These are phyloP conservation scores for Fomes fomentarius DNA, from an alignment of 1,284 basidiomycete species.

Conservation along the genomic window DNA sequence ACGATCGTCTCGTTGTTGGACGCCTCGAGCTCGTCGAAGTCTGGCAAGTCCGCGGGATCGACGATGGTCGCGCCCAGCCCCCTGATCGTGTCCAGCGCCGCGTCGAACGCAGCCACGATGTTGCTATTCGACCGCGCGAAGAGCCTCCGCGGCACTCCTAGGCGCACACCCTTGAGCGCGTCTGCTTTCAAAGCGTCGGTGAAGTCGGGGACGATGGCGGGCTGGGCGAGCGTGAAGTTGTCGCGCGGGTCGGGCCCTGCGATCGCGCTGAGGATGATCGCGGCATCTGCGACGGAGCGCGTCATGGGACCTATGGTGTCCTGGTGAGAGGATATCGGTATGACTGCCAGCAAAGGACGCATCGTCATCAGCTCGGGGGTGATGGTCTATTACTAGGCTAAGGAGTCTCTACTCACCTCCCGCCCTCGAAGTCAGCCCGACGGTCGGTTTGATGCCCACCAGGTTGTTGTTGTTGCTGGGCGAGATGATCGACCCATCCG, in stretches of 20 bases:
- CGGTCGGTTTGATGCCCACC: slow-evolving; percentile 60
- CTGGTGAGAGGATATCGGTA: slow-evolving; percentile 53
- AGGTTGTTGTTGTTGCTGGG: slow-evolving; percentile 46
- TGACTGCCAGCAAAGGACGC: slow-evolving; percentile 39
- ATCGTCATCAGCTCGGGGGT: too few relatives aligned
- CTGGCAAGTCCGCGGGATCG: slow-evolving; percentile 45
- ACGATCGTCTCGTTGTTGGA: slow-evolving; percentile 39
- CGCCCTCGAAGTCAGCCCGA: slow-evolving; percentile 64
- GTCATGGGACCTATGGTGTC: slow-evolving; percentile 54
- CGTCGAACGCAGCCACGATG: slow-evolving; percentile 39
- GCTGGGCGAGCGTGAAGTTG: slow-evolving; percentile 46
- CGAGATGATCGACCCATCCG: slow-evolving; percentile 65
- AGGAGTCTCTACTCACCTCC: slow-evolving; percentile 46
- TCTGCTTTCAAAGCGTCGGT: slow-evolving; percentile 37
- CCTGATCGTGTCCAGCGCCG: slow-evolving; percentile 40
- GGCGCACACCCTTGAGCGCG: slow-evolving; percentile 41
- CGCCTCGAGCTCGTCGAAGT: slow-evolving; percentile 36
- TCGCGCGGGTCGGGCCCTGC: slow-evolving; percentile 49
- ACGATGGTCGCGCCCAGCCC: slow-evolving; percentile 44
- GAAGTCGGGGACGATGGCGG: slow-evolving; percentile 43
- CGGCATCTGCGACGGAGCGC: slow-evolving; percentile 50
- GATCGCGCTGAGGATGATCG: slow-evolving; percentile 45
- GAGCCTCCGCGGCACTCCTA: slow-evolving; percentile 43
- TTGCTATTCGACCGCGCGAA: slow-evolving; percentile 28
- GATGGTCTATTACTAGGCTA: too few relatives aligned